Evolutionary conservation across 2,329 filamentous ascomycete species (phyloP).

Genomic region (Fusarium albidum): DNA sequence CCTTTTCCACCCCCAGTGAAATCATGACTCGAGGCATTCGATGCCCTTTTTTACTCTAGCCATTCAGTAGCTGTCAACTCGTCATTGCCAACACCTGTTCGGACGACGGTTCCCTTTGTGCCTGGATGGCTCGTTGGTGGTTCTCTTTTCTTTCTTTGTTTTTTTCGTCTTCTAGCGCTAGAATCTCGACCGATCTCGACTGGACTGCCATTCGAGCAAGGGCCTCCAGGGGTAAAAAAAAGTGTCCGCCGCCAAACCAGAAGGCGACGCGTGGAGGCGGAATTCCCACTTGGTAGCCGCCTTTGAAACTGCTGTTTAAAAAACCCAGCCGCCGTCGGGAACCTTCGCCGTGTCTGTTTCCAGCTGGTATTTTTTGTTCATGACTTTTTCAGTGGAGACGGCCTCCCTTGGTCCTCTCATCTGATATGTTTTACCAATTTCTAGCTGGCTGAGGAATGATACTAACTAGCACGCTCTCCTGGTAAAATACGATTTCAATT

Average conservation of each 20-base stretch:
- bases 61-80: not conserved
- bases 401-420: not conserved
- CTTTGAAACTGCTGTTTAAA: not conserved
- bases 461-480: not conserved
- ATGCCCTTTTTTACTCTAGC: conserved; percentile 57
- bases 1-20: not conserved
- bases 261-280: conserved; percentile 21
- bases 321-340: too few relatives aligned
- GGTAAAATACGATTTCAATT: not conserved
- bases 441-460: conserved; percentile 1
- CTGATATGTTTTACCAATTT: not conserved
- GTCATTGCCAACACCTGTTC: not conserved
- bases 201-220: not conserved
- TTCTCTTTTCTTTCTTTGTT: not conserved
- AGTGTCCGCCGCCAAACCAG: conserved; percentile 14
- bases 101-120: not conserved
- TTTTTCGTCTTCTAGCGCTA: not conserved
- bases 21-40: conserved; percentile 1
- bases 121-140: not conserved
- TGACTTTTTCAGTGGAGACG: not conserved
- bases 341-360: not conserved
- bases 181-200: conserved; percentile 17
- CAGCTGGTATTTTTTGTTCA: not conserved
- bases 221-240: conserved; percentile 3
- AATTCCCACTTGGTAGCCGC: not conserved